A percentile compares a stretch with the other conserved stretches of the same genome.
phyloP scores from a whole-genome alignment of 164 flowering plant genomes.

The Macadamia integrifolia region DNA sequence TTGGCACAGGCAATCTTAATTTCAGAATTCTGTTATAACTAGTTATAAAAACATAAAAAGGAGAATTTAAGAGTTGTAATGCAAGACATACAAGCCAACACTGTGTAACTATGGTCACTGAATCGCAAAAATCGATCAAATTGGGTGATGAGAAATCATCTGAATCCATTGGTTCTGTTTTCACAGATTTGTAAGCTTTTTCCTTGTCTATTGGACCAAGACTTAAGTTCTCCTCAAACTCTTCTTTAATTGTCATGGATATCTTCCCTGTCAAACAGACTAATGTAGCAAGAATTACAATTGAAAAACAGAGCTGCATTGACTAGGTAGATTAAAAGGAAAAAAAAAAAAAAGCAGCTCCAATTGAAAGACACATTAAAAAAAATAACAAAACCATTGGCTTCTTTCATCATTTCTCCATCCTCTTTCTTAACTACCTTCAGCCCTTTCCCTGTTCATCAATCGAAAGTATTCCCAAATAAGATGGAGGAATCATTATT shows the following conservation, averaged over 20 bases:
- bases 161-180: slow-evolving; percentile 11
- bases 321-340: not conserved
- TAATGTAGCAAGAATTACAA: not conserved
- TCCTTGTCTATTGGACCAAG: not conserved
- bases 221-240: not conserved
- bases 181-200: slow-evolving; percentile 4
- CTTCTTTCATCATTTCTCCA: slow-evolving; percentile 1
- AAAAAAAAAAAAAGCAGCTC: not conserved
- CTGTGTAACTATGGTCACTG: too few species aligned
- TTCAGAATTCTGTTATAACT: too few species aligned
- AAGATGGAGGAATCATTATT: not conserved
- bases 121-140: too few species aligned
- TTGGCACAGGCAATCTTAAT: too few species aligned
- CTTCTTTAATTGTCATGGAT: slow-evolving; percentile 2
- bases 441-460: slow-evolving; percentile 6
- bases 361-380: not conserved
- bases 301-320: not conserved
- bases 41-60: too few species aligned
- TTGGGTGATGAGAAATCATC: not conserved
- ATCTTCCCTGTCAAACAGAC: slow-evolving; percentile 11
- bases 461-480: not conserved
- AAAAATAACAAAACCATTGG: slow-evolving; percentile 3
- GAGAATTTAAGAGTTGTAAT: too few species aligned
- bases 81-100: too few species aligned
- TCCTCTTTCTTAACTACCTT: slow-evolving; percentile 5